Percentiles rank a stretch among this genome's conserved stretches.
phyloP scores from a whole-genome alignment of 352 stramenopile genomes.

The Phytophthora brassicae region DNA sequence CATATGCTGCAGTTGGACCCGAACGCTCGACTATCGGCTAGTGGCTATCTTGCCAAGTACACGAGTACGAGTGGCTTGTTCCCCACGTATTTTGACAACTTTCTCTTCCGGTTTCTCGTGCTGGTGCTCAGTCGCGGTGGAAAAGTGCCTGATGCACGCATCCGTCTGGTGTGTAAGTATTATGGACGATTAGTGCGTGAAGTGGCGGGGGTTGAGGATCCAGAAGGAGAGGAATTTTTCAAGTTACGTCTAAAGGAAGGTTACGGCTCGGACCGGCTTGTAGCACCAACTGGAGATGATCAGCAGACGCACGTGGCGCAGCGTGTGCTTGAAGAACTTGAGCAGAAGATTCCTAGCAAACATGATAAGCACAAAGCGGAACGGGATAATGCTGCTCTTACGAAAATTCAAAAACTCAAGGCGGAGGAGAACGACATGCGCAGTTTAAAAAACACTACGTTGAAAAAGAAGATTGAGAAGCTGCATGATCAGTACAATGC shows the following conservation, averaged over 20 bases:
- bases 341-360: slow-evolving; percentile 45
- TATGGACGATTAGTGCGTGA: slow-evolving; percentile 91
- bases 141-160: slow-evolving; percentile 90
- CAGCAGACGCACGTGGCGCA: slow-evolving; percentile 68
- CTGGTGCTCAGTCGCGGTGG: slow-evolving; percentile 78
- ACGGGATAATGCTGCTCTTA: slow-evolving; percentile 37
- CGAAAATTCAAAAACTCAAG: slow-evolving; percentile 57
- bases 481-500: slow-evolving; percentile 82
- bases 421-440: slow-evolving; percentile 77
- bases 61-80: slow-evolving; percentile 65
- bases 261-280: slow-evolving; percentile 72
- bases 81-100: slow-evolving; percentile 85
- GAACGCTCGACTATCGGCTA: slow-evolving; percentile 77
- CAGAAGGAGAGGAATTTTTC: slow-evolving; percentile 90
- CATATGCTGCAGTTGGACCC: slow-evolving; percentile 95
- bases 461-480: slow-evolving; percentile 87
- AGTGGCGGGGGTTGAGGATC: slow-evolving; percentile 91
- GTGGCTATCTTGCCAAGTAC: slow-evolving; percentile 90
- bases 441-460: slow-evolving; percentile 58
- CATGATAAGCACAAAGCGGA: slow-evolving; percentile 45
- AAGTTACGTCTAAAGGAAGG: slow-evolving; percentile 81
- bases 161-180: slow-evolving; percentile 92
- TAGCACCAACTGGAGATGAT: slow-evolving; percentile 39
- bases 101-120: slow-evolving; percentile 90
- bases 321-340: slow-evolving; percentile 70